A percentile compares a stretch with the other conserved stretches of the same genome.
Evolutionary conservation across 768 basidiomycete species (phyloP).

Genomic region (Tremella yokohamensis): DNA sequence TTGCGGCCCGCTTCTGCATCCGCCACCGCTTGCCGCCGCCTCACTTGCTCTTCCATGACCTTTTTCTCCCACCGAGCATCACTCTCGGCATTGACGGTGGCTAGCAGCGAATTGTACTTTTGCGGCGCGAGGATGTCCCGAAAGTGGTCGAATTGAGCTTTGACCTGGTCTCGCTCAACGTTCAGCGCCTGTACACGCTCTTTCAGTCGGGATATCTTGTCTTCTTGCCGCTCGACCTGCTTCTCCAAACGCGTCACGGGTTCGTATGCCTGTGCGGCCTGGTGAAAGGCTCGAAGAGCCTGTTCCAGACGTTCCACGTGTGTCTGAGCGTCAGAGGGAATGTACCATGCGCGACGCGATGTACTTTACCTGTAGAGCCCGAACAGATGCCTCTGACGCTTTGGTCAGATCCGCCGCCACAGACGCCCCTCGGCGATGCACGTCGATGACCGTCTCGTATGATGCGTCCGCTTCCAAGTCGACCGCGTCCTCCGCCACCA

Average conservation of each 20-base stretch:
- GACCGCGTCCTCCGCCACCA: constrained; percentile 5
- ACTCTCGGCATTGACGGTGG: background rate
- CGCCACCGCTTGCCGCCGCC: background rate
- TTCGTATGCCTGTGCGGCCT: background rate
- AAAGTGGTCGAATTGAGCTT: background rate
- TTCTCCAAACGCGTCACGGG: too few species aligned
- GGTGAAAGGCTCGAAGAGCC: background rate
- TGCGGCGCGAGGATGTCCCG: background rate
- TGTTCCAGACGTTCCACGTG: constrained; percentile 1
- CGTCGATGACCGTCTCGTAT: constrained; percentile 6
- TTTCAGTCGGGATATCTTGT: background rate
- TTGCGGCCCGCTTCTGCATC: constrained; percentile 3
- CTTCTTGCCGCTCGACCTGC: background rate
- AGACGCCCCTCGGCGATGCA: background rate
- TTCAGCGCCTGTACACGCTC: background rate
- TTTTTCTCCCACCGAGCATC: background rate
- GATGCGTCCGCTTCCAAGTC: constrained; percentile 7
- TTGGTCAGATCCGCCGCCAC: background rate
- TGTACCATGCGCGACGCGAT: background rate
- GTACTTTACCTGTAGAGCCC: background rate
- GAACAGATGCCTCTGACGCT: constrained; percentile 1
- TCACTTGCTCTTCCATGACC: constrained; percentile 5
- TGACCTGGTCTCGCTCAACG: background rate
- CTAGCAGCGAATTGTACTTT: background rate
- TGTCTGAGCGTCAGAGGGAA: background rate